Conservation (phyloP, 441 rosid genomes). For the Capsella rubella region DNA sequence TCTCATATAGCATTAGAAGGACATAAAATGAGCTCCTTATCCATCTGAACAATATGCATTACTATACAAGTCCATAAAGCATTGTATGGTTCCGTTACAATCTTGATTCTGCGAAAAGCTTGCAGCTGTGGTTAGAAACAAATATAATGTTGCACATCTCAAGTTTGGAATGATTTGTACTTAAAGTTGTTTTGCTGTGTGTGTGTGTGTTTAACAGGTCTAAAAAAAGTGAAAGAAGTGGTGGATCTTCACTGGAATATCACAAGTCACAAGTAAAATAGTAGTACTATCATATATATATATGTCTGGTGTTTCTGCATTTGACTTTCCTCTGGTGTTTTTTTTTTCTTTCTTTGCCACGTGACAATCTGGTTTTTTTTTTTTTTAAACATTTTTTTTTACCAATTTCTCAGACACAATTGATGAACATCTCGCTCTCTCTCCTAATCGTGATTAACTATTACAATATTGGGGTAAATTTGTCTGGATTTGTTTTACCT, state of each 20-base stretch:
- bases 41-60: not conserved
- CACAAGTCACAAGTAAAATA: not conserved
- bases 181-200: too few relatives aligned
- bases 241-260: slow-evolving; percentile 18
- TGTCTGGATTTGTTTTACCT: not conserved
- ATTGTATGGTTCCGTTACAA: slow-evolving; percentile 1
- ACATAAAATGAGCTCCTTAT: not conserved
- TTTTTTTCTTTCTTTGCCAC: slow-evolving; percentile 31
- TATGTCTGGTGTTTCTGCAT: slow-evolving; percentile 9
- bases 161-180: not conserved
- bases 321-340: slow-evolving; percentile 24
- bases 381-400: not conserved
- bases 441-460: slow-evolving; percentile 16
- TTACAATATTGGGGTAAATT: slow-evolving; percentile 15
- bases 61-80: not conserved
- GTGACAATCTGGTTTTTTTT: not conserved
- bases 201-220: slow-evolving; percentile 13
- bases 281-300: slow-evolving; percentile 9
- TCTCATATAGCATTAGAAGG: not conserved
- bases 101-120: not conserved
- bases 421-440: slow-evolving; percentile 41
- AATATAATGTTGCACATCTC: not conserved
- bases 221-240: not conserved
- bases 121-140: not conserved
- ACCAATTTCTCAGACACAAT: slow-evolving; percentile 17